Evolutionary conservation across 2,329 filamentous ascomycete species (phyloP), one percentile per base, ranked within the genome.

Genomic region (Stemphylium lycopersici): DNA sequence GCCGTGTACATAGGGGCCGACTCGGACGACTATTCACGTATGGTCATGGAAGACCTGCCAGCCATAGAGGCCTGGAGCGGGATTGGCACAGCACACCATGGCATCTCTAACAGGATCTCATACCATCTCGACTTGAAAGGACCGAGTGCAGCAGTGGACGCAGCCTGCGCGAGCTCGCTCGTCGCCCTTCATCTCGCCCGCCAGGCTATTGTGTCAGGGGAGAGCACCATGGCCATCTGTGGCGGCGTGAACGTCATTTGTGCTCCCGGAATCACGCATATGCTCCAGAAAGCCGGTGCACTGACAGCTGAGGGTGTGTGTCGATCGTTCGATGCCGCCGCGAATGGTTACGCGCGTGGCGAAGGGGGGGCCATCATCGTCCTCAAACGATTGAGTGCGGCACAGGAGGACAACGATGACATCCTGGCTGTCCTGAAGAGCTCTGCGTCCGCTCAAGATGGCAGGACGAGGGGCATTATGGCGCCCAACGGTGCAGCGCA

Each of bases 311-410:
- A 77, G 3, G 79, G 81, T 0, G 69, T 56, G 15, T 72, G 63
- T 18, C 55, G 61, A 42, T 72, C 69, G 31, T 78, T 73, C 54
- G 86, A 87, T 61, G 69, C 77, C 15, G 76, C 78, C 2, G 87
- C 84, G 16, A 83, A 84, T 53, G 87, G 87, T 1, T 90, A 89
- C 63, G 85, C 82, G 0, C 79, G 86, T 29, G 87, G 86, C 1
- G 87, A 90, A 63, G 87, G 86, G 0, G 77, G 84, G 11, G 62
- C 48, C 3, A 58, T 62, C 13, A 40, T 75, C 4, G 49, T 75
- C 24, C 57, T 75, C 2, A 75, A 75, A 47, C 55, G 48, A 6
- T 47, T 84, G 1, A 73, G 78, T 12, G 76, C 81, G 61, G 84
- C 84, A 3, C 55, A 80, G 4, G 34, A 48, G 7, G 67, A 73